Evolutionary conservation across 139 green algal genomes (phyloP).

Genomic region (Picochlorum costavermella): DNA sequence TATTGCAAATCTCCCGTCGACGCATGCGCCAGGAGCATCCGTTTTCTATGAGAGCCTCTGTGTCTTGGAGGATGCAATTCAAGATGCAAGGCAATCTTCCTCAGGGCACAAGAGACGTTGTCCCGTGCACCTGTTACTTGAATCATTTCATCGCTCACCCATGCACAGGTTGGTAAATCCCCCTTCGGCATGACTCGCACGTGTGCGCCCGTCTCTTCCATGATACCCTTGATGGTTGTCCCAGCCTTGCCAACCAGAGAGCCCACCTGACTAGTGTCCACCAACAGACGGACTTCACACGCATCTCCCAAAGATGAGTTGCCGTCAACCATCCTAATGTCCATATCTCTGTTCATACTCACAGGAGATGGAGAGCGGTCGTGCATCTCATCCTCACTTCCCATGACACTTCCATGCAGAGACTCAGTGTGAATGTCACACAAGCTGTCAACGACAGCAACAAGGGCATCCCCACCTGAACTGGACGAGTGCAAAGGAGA

Average conservation of each 20-base stretch:
- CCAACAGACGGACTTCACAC: slow-evolving; percentile 4
- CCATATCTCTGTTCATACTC: slow-evolving; percentile 3
- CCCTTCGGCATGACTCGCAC: slow-evolving; percentile 16
- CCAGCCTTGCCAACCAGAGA: slow-evolving; percentile 22
- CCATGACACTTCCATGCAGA: neutral
- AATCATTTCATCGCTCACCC: slow-evolving; percentile 28
- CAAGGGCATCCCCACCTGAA: slow-evolving; percentile 12
- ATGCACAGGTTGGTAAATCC: slow-evolving; percentile 25
- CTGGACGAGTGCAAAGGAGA: neutral
- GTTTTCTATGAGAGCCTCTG: neutral
- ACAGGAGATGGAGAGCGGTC: neutral
- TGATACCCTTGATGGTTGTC: slow-evolving; percentile 15
- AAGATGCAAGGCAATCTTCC: slow-evolving; percentile 17
- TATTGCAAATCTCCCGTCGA: slow-evolving; percentile 11
- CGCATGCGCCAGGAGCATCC: neutral
- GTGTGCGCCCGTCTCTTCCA: neutral
- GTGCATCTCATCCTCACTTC: neutral
- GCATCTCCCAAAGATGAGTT: neutral
- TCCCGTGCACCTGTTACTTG: slow-evolving; percentile 1
- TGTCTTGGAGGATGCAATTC: slow-evolving; percentile 12
- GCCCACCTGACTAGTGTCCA: slow-evolving; percentile 14
- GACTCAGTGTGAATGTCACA: neutral
- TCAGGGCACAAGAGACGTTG: slow-evolving; percentile 15
- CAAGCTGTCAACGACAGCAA: slow-evolving; percentile 8
- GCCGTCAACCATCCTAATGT: slow-evolving; percentile 1